Percentiles rank a stretch among this genome's conserved stretches.
phyloP scores from a whole-genome alignment of 1,284 basidiomycete species.

The Sporisorium iseilematis-ciliati region DNA sequence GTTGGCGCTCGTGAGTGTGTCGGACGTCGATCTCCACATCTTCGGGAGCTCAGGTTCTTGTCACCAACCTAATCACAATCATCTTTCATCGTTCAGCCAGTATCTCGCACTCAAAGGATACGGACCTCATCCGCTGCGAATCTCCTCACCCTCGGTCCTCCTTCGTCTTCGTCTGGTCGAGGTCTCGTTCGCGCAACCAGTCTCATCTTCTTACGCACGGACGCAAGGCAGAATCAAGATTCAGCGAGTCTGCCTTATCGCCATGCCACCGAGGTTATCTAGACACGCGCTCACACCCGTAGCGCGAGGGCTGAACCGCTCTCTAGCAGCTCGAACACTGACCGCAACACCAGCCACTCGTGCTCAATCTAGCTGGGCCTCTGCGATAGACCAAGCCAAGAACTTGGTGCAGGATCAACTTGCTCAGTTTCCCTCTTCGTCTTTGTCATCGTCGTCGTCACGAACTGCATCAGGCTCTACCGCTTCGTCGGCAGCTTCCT shows the following conservation, averaged over 20 bases:
- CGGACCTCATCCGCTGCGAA: too few relatives aligned
- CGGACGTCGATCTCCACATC: slow-evolving; percentile 12
- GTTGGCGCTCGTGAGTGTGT: neutral
- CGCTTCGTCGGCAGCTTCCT: slow-evolving; percentile 30
- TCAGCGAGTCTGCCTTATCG: neutral
- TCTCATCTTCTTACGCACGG: neutral
- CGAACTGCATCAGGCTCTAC: slow-evolving; percentile 10
- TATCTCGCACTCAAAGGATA: too few relatives aligned
- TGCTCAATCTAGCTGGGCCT: slow-evolving; percentile 47
- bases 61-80: too few relatives aligned
- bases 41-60: too few relatives aligned
- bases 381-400: slow-evolving; percentile 47
- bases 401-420: slow-evolving; percentile 46
- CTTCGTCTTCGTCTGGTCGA: too few relatives aligned
- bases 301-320: slow-evolving; percentile 5
- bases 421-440: slow-evolving; percentile 27
- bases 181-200: too few relatives aligned
- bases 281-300: slow-evolving; percentile 18
- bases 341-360: slow-evolving; percentile 8
- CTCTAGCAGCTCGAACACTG: slow-evolving; percentile 5
- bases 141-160: too few relatives aligned
- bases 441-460: slow-evolving; percentile 19
- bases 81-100: too few relatives aligned
- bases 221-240: neutral
- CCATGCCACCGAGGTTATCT: slow-evolving; percentile 32